Base-by-base conservation (phyloP, 306 rosid species). In the Vachellia pachyceras region DNA sequence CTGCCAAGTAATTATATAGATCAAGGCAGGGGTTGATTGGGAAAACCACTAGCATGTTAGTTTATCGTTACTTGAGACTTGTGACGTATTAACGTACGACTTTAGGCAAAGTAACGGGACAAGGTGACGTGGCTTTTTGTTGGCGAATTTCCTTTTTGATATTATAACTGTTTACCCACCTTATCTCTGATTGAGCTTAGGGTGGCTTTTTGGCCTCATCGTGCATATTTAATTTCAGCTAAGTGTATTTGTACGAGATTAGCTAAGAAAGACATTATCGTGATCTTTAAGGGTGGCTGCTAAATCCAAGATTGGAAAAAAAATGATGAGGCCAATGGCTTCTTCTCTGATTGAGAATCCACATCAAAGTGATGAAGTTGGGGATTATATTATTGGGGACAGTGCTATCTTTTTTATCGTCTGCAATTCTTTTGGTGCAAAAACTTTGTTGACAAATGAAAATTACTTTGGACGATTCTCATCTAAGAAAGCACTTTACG, bases 391-490 rank as follows among this genome's bases (percentile, higher is more conserved):
- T 75, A 10, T 75, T 39, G 55, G 55, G 79, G 54, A 29, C 39
- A 12, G 58, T 60, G 41, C 15, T 60, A 60, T 58, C 79, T 75
- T 15, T 58, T 58, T 23, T 57, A 20, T 55, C 66, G 54, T 18
- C 2, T n/a, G 10, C 46, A n/a, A 20, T n/a, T 23, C 44, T 36
- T 75, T 42, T 57, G 5, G 42, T 29, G 25, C 79, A 60, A 2
- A 33, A 20, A 10, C 36, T 25, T 41, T 44, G 58, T 73, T 37
- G 23, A 39, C 49, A 73, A 36, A 55, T 20, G 22, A 22, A 37
- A 73, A 60, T 29, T 57, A 52, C 68, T 69, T 49, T 83, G 79
- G 81, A 55, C 74, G 76, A 73, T 77, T 80, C 86, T 77, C 14
- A 3, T 13, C 37, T 47, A 64, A 40, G 81, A 86, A 17, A 79